phyloP scores from a whole-genome alignment of 495 filamentous ascomycete genomes.

The Chaetomidium leptoderma region DNA sequence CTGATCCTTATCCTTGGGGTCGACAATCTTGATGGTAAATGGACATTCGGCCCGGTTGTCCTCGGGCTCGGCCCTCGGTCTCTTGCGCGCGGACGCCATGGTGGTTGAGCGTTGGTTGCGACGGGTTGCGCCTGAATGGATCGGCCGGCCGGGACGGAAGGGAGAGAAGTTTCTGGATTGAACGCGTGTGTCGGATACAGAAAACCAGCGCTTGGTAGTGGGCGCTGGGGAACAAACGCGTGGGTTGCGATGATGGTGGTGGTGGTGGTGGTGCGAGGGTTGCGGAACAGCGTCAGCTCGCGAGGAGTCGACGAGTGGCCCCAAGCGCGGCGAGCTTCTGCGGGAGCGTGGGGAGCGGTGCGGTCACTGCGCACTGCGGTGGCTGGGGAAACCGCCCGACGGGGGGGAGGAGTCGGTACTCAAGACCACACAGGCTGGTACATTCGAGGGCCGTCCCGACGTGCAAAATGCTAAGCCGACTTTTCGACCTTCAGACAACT shows the following conservation, averaged over 20 bases:
- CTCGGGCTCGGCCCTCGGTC: constrained; percentile 38
- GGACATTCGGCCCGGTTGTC: constrained; percentile 40
- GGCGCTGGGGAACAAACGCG: background rate
- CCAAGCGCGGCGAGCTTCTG: background rate
- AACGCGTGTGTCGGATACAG: background rate
- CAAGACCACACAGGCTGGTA: background rate
- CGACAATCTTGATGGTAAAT: constrained; percentile 31
- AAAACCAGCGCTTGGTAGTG: background rate
- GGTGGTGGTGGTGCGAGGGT: background rate
- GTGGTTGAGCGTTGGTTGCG: constrained; percentile 6
- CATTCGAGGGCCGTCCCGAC: background rate
- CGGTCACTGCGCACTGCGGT: constrained; percentile 14
- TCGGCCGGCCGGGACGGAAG: background rate
- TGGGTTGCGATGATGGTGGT: background rate
- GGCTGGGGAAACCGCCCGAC: constrained; percentile 14
- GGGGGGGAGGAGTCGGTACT: background rate
- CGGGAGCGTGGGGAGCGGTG: background rate
- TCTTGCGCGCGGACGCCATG: constrained; percentile 44
- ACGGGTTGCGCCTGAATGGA: background rate
- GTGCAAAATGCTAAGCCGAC: constrained; percentile 16
- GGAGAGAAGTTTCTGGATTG: background rate
- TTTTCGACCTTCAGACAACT: constrained; percentile 6
- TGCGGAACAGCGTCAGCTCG: constrained; percentile 11
- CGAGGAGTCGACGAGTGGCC: background rate
- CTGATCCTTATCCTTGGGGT: constrained; percentile 35